phyloP scores from a whole-genome alignment of 495 filamentous ascomycete species.

The Annulohypoxylon moriforme region DNA sequence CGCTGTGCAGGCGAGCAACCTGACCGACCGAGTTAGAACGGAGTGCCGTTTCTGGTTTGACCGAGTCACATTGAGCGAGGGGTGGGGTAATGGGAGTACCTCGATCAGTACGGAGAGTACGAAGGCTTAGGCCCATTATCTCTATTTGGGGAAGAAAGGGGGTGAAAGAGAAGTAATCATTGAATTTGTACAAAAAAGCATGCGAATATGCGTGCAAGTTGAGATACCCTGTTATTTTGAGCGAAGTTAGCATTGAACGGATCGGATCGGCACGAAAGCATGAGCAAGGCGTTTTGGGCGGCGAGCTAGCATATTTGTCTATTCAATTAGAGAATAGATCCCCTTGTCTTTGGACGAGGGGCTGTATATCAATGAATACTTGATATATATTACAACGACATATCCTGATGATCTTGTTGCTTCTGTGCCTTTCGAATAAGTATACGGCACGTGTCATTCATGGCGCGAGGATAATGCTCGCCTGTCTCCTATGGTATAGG shows the following conservation, averaged over 20 bases:
- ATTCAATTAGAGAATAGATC: conserved; percentile 1
- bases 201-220: not conserved
- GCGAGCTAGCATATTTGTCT: not conserved
- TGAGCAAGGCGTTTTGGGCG: conserved; percentile 30
- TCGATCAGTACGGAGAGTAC: conserved; percentile 2
- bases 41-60: conserved; percentile 71
- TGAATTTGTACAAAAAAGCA: conserved; percentile 4
- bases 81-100: conserved; percentile 50
- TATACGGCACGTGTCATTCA: not conserved
- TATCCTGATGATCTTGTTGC: not conserved
- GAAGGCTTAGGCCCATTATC: not conserved
- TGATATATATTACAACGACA: not conserved
- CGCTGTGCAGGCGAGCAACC: conserved; percentile 54
- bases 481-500: not conserved
- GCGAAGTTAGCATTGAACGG: conserved; percentile 8
- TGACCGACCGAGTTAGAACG: conserved; percentile 58
- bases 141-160: not conserved
- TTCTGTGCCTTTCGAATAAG: not conserved
- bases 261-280: conserved; percentile 13
- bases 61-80: conserved; percentile 56
- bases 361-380: conserved; percentile 6
- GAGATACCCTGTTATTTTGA: conserved; percentile 30
- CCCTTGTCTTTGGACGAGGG: not conserved
- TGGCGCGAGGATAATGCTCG: not conserved
- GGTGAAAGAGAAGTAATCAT: not conserved